phyloP scores from a whole-genome alignment of 768 basidiomycete species.

The Mycena filopes region DNA sequence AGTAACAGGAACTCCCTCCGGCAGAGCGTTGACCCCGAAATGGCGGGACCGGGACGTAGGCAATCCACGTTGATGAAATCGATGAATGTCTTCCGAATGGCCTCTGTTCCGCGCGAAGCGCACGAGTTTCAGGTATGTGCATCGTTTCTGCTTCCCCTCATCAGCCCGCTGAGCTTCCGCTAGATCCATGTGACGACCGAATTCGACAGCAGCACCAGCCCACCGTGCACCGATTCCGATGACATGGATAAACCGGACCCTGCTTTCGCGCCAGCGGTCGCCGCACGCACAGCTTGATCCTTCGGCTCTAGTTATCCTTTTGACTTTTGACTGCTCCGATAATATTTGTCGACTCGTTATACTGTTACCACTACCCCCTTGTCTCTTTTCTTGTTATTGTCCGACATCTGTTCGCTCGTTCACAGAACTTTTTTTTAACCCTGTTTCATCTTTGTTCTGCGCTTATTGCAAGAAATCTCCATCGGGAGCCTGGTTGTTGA shows the following conservation, averaged over 20 bases:
- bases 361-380: no score
- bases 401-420: no score
- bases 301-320: no score
- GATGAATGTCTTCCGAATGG: conserved; percentile 22
- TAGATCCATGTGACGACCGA: conserved; percentile 20
- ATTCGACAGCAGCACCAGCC: conserved; percentile 22
- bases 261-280: neutral
- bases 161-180: neutral
- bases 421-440: no score
- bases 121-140: conserved; percentile 17
- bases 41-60: conserved; percentile 7
- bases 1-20: conserved; percentile 9
- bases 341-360: no score
- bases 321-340: no score
- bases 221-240: neutral
- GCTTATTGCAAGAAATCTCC: no score
- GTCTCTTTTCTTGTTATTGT: no score
- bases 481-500: no score
- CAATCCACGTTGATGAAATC: conserved; percentile 13
- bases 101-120: conserved; percentile 14
- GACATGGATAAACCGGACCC: conserved; percentile 21
- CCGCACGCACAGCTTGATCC: neutral
- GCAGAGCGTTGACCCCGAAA: neutral
- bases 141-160: no score
- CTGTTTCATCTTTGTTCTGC: no score